Conservation (phyloP, 192 early-diverging fungal genomes). For the Cladochytrium replicatum region DNA sequence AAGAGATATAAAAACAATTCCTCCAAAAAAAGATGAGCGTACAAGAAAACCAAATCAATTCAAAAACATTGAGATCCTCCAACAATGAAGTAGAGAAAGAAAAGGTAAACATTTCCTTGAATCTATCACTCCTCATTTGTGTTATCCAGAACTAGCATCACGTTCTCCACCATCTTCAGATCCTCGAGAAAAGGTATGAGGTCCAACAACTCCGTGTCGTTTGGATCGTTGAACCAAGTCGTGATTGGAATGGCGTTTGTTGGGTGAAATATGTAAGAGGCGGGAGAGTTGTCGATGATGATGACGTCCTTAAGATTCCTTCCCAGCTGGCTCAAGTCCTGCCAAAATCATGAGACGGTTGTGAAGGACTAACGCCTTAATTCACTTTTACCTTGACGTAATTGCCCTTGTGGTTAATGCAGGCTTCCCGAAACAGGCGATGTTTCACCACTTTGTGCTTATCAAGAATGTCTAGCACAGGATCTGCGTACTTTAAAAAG, state of each 20-base stretch:
- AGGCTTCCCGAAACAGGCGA: slow-evolving; percentile 92
- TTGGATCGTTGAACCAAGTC: slow-evolving; percentile 93
- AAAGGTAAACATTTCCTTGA: no score
- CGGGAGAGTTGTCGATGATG: slow-evolving; percentile 94
- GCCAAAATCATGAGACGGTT: no score
- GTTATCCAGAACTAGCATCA: slow-evolving; percentile 67
- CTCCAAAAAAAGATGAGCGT: no score
- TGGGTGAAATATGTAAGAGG: slow-evolving; percentile 92
- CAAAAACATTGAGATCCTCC: no score
- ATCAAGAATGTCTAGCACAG: slow-evolving; percentile 92
- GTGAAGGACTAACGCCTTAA: no score
- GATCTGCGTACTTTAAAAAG: slow-evolving; percentile 99
- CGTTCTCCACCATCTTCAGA: slow-evolving; percentile 77
- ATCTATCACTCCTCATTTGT: no score
- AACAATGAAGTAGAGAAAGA: no score
- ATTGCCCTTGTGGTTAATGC: slow-evolving; percentile 89
- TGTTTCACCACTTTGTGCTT: slow-evolving; percentile 73
- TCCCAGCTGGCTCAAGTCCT: slow-evolving; percentile 83
- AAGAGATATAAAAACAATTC: no score
- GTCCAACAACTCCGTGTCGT: slow-evolving; percentile 91
- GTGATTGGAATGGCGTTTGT: slow-evolving; percentile 93
- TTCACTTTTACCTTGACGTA: slow-evolving; percentile 96
- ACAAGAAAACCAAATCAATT: no score
- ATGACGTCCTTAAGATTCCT: slow-evolving; percentile 73
- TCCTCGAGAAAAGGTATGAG: slow-evolving; percentile 92